A percentile compares a stretch with the other conserved stretches of the same genome.
Evolutionary conservation across 495 filamentous ascomycete species (phyloP).

Genomic region (Lasiosphaeria ovina): DNA sequence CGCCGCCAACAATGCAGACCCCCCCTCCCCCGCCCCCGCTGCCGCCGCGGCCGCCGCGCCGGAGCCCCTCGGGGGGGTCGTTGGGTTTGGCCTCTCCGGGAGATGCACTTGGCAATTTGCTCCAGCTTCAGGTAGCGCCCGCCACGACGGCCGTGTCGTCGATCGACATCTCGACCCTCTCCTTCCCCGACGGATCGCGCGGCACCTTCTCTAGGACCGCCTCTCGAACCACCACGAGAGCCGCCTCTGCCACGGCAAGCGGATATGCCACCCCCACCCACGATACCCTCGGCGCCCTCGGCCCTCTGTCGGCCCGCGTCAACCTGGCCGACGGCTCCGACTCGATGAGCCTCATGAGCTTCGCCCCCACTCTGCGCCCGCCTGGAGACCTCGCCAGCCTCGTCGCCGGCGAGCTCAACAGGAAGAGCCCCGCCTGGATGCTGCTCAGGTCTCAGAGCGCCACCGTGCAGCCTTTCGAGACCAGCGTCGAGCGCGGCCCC

Average conservation of each 20-base stretch:
- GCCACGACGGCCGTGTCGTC: slow-evolving; percentile 76
- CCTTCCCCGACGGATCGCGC: slow-evolving; percentile 64
- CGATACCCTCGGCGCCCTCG: slow-evolving; percentile 8
- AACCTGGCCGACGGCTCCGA: slow-evolving; percentile 63
- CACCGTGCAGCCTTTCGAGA: slow-evolving; percentile 56
- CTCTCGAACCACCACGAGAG: slow-evolving; percentile 34
- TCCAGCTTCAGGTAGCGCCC: slow-evolving; percentile 37
- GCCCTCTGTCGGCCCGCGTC: slow-evolving; percentile 51
- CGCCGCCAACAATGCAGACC: not conserved
- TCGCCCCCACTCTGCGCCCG: slow-evolving; percentile 68
- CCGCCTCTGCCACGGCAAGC: slow-evolving; percentile 34
- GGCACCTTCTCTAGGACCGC: slow-evolving; percentile 49
- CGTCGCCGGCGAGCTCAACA: slow-evolving; percentile 64
- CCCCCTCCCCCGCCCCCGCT: slow-evolving; percentile 45
- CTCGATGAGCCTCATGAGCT: slow-evolving; percentile 78
- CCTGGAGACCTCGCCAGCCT: slow-evolving; percentile 80
- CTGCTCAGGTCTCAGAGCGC: slow-evolving; percentile 57
- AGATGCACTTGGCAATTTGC: too few relatives aligned
- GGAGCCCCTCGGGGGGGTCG: not conserved
- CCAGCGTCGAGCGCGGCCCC: slow-evolving; percentile 39
- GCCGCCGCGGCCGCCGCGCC: slow-evolving; percentile 54
- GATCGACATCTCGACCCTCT: slow-evolving; percentile 70
- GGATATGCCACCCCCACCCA: slow-evolving; percentile 31
- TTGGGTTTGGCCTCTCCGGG: too few relatives aligned
- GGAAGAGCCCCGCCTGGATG: slow-evolving; percentile 60